Evolutionary conservation across 2,329 filamentous ascomycete species (phyloP).

Genomic region (Teratosphaeria destructans): DNA sequence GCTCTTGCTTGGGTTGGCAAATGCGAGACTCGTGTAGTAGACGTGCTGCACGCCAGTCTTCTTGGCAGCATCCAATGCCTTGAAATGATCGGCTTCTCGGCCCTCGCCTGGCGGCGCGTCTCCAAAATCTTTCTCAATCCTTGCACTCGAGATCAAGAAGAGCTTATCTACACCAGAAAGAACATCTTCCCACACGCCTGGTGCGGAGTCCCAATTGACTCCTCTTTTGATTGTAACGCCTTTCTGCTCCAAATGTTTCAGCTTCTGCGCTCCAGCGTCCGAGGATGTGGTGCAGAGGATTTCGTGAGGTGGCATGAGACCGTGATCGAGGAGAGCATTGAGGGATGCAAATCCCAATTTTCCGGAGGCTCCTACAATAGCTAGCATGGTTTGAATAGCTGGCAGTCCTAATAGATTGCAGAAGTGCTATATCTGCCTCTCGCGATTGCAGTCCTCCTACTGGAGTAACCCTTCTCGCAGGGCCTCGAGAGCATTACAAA

Average conservation of each 20-base stretch:
- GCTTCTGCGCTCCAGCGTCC: constrained; percentile 19
- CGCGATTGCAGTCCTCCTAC: background rate
- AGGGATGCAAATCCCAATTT: constrained; percentile 37
- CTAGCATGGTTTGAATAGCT: constrained; percentile 15
- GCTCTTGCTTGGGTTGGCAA: constrained; percentile 31
- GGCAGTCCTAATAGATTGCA: background rate
- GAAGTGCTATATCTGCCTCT: background rate
- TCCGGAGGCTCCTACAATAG: constrained; percentile 35
- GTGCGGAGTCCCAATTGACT: constrained; percentile 30
- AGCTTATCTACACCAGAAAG: constrained; percentile 30
- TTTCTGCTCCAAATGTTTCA: constrained; percentile 9
- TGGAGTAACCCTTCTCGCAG: background rate
- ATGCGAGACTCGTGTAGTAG: constrained; percentile 38
- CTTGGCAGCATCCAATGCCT: constrained; percentile 33
- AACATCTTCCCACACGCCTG: constrained; percentile 23
- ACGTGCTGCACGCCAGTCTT: constrained; percentile 34
- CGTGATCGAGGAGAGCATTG: constrained; percentile 30
- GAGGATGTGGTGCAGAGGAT: constrained; percentile 30
- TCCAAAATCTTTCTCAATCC: constrained; percentile 35
- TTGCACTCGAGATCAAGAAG: constrained; percentile 36
- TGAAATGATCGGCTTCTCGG: constrained; percentile 35
- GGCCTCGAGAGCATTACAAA: background rate
- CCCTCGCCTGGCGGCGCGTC: constrained; percentile 32
- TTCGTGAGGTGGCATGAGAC: constrained; percentile 27
- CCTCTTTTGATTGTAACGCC: constrained; percentile 25